Conservation (phyloP, 2,329 filamentous ascomycete genomes). For the Aspergillus carbonarius region DNA sequence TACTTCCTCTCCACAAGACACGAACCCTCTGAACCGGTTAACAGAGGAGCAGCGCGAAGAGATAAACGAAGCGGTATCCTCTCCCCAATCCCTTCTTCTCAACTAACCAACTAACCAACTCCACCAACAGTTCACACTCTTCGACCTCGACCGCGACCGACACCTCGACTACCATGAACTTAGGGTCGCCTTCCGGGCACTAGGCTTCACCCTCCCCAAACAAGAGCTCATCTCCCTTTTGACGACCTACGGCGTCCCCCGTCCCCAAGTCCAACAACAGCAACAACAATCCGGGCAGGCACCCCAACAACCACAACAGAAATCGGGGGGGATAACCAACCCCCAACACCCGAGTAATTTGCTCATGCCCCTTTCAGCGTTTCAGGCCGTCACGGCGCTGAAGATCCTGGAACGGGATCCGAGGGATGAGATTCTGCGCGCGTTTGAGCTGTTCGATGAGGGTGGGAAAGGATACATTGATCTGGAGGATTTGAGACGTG, state of each 20-base stretch:
- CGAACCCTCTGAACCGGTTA: slow-evolving; percentile 57
- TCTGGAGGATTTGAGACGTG: slow-evolving; percentile 79
- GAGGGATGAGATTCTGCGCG: slow-evolving; percentile 83
- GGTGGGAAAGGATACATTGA: slow-evolving; percentile 90
- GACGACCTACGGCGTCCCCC: slow-evolving; percentile 73
- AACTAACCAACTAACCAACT: background rate
- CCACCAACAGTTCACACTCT: slow-evolving; percentile 73
- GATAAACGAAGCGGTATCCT: slow-evolving; percentile 82
- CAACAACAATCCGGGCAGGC: background rate
- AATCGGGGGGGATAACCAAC: slow-evolving; percentile 37
- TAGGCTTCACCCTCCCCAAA: slow-evolving; percentile 90
- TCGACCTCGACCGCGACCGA: slow-evolving; percentile 93
- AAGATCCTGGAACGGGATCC: slow-evolving; percentile 82
- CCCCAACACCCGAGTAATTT: slow-evolving; percentile 64
- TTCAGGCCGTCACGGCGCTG: slow-evolving; percentile 74
- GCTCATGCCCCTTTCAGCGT: slow-evolving; percentile 69
- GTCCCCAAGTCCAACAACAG: slow-evolving; percentile 53
- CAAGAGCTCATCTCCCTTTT: slow-evolving; percentile 78
- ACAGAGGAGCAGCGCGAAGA: slow-evolving; percentile 89
- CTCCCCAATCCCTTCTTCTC: background rate
- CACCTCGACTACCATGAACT: slow-evolving; percentile 98
- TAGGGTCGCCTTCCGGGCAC: slow-evolving; percentile 90
- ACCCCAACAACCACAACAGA: slow-evolving; percentile 41
- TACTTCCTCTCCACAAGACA: slow-evolving; percentile 44
- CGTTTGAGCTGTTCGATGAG: slow-evolving; percentile 90